A percentile compares a stretch with the other conserved stretches of the same genome.
Conservation (phyloP, 306 rosid species). For the Fagus crenata region DNA sequence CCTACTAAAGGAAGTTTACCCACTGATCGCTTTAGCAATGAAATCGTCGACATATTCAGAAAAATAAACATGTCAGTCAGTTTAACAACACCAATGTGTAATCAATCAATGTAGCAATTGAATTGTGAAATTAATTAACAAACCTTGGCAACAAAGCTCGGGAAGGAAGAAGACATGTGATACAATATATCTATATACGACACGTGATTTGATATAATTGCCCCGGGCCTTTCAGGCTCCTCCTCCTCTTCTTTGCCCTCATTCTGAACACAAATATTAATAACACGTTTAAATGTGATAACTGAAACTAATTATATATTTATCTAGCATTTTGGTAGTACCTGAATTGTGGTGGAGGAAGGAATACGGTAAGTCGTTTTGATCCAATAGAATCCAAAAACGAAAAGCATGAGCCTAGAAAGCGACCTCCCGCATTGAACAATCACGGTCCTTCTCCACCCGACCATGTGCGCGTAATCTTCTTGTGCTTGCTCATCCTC, state of each 20-base stretch:
- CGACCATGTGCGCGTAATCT: constrained; percentile 78
- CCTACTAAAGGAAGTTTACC: constrained; percentile 86
- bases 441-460: constrained; percentile 72
- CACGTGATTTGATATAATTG: constrained; percentile 80
- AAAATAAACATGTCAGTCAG: constrained; percentile 48
- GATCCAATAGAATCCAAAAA: constrained; percentile 96
- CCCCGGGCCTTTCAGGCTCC: constrained; percentile 73
- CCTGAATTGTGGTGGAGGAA: constrained; percentile 36
- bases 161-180: constrained; percentile 85
- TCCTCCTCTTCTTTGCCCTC: constrained; percentile 35
- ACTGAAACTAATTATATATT: no score
- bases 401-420: constrained; percentile 75
- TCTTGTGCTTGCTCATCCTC: constrained; percentile 77
- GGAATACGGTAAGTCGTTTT: constrained; percentile 37
- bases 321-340: constrained; percentile 2
- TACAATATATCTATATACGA: constrained; percentile 93
- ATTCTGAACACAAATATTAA: constrained; percentile 2
- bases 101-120: background rate
- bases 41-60: constrained; percentile 32
- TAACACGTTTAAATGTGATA: no score
- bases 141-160: constrained; percentile 99
- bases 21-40: constrained; percentile 83
- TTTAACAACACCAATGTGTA: constrained; percentile 11
- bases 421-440: constrained; percentile 58
- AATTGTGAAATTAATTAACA: constrained; percentile 14